These are phyloP conservation scores for Leishmania major DNA, from an alignment of 208 protist species.

Conservation along the genomic window DNA sequence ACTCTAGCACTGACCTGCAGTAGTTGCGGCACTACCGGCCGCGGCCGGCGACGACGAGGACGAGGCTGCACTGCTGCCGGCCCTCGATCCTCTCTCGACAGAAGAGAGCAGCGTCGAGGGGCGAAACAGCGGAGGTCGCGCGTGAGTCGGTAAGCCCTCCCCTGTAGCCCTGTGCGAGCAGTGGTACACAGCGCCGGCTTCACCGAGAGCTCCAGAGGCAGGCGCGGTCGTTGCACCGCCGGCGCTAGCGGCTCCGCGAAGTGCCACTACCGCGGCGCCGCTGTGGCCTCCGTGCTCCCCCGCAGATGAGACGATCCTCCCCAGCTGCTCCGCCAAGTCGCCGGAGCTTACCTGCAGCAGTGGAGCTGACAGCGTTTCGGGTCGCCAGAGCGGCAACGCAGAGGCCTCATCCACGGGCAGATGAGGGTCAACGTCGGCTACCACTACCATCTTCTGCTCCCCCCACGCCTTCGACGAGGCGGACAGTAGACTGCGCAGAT, in stretches of 20 bases:
- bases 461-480: conserved; percentile 16
- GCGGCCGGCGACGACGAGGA: conserved; percentile 8
- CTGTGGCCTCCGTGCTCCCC: background rate
- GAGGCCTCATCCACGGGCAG: conserved; percentile 13
- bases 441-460: background rate
- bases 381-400: conserved; percentile 14
- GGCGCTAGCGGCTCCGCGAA: conserved; percentile 2
- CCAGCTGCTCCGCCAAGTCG: conserved; percentile 12
- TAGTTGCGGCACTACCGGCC: background rate
- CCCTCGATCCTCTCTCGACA: conserved; percentile 22
- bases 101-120: conserved; percentile 46
- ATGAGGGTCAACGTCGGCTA: conserved; percentile 7
- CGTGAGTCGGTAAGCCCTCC: conserved; percentile 1
- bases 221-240: conserved; percentile 6
- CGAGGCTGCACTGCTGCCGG: conserved; percentile 12
- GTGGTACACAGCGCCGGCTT: background rate
- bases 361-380: conserved; percentile 17
- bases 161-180: background rate
- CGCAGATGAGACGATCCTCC: background rate
- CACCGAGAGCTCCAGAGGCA: background rate
- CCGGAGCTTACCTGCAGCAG: conserved; percentile 9
- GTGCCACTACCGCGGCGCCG: background rate
- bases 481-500: conserved; percentile 63
- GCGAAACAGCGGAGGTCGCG: conserved; percentile 23
- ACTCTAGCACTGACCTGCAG: background rate